A percentile compares a stretch with the other conserved stretches of the same genome.
Evolutionary conservation across 305 asterid genomes (phyloP).

Genomic region (Stenogyne calaminthoides): DNA sequence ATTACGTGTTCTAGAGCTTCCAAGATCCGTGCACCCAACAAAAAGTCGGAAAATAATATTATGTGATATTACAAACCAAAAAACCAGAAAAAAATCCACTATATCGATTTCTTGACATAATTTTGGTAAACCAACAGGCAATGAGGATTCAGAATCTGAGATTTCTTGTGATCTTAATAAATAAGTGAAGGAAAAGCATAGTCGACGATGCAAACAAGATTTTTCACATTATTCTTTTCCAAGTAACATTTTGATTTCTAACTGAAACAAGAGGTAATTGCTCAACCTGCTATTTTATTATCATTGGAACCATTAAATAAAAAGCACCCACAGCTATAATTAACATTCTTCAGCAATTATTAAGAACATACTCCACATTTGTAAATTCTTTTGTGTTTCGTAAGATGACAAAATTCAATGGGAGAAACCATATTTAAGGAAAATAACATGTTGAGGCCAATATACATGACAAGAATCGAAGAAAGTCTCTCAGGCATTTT

Average conservation of each 20-base stretch:
- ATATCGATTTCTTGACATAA: not conserved
- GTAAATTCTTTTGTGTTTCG: not conserved
- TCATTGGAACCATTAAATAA: not conserved
- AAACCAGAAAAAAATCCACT: not conserved
- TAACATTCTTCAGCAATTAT: not conserved
- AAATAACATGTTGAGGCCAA: not conserved
- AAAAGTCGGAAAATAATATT: too few species aligned
- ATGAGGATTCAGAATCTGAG: not conserved
- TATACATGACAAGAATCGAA: not conserved
- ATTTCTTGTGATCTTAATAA: not conserved
- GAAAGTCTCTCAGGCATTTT: constrained; percentile 10
- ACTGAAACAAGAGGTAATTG: not conserved
- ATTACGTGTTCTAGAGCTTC: too few species aligned
- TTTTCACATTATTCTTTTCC: not conserved
- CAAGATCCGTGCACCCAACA: too few species aligned
- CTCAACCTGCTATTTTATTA: not conserved
- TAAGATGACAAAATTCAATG: not conserved
- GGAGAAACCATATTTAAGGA: not conserved
- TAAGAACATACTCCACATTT: not conserved
- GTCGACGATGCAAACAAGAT: not conserved
- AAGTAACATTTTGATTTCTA: not conserved
- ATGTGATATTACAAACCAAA: too few species aligned
- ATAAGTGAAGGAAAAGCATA: not conserved
- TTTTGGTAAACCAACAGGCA: not conserved
- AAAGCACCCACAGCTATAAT: not conserved